Conservation (phyloP, 2,329 filamentous ascomycete genomes). For the Salinomyces thailandicus region DNA sequence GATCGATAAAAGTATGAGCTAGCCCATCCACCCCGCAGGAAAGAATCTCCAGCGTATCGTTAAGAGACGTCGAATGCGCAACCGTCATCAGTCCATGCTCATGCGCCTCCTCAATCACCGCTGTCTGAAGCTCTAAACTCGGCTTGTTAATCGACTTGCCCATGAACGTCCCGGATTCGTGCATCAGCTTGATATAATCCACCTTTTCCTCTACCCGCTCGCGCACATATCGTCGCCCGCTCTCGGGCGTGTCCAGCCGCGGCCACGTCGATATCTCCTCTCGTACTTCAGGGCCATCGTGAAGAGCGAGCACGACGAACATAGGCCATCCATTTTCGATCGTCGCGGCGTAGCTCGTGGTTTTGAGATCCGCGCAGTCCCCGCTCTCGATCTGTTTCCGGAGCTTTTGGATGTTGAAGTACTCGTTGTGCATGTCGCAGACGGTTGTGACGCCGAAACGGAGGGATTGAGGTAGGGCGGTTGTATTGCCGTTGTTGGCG, state of each 20-base stretch:
- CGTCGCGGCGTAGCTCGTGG: constrained; percentile 39
- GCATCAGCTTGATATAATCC: constrained; percentile 44
- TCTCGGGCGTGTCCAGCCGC: constrained; percentile 32
- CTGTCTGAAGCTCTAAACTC: constrained; percentile 34
- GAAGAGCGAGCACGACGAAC: constrained; percentile 31
- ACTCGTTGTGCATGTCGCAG: constrained; percentile 40
- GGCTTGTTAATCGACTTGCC: constrained; percentile 31
- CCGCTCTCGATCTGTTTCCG: constrained; percentile 21
- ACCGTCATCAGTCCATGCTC: constrained; percentile 28
- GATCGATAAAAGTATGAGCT: constrained; percentile 35
- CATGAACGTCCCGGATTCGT: constrained; percentile 37
- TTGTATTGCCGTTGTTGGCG: constrained; percentile 30
- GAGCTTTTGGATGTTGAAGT: constrained; percentile 24
- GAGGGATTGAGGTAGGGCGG: constrained; percentile 35
- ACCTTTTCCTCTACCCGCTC: constrained; percentile 32
- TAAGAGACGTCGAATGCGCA: constrained; percentile 31
- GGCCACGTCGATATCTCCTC: constrained; percentile 38
- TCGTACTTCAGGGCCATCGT: constrained; percentile 23
- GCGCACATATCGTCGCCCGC: constrained; percentile 34
- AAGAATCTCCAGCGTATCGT: constrained; percentile 34
- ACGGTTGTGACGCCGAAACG: constrained; percentile 44
- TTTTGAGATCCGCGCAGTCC: constrained; percentile 40
- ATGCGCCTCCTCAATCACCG: constrained; percentile 33
- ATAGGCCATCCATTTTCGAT: constrained; percentile 44
- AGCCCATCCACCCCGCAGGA: constrained; percentile 34